Conservation (phyloP, 805 yeast species). For the Cyberlindnera petersonii region DNA sequence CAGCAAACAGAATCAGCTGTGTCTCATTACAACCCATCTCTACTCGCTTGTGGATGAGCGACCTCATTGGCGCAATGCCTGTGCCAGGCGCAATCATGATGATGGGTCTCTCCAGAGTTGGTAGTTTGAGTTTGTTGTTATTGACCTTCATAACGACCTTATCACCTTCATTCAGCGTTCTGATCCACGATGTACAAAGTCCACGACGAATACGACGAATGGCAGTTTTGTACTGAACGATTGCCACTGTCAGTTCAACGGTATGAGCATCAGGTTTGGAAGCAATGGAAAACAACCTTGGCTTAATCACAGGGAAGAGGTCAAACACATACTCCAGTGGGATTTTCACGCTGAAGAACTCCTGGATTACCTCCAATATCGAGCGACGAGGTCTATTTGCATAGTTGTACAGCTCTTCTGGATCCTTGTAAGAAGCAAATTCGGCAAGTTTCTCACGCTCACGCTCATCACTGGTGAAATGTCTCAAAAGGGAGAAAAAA, state of each 20-base stretch:
- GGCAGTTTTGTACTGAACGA: slow-evolving; percentile 83
- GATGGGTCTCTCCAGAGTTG: slow-evolving; percentile 39
- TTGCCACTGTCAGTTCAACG: slow-evolving; percentile 72
- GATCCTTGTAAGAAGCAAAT: slow-evolving; percentile 64
- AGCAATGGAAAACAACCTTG: slow-evolving; percentile 83
- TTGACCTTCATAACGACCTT: slow-evolving; percentile 49
- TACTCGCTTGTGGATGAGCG: slow-evolving; percentile 41
- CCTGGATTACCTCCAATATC: slow-evolving; percentile 75
- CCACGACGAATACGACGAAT: slow-evolving; percentile 75
- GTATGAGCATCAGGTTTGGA: slow-evolving; percentile 42
- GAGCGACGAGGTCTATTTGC: slow-evolving; percentile 93
- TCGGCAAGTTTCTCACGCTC: slow-evolving; percentile 76
- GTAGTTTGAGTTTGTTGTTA: slow-evolving; percentile 40
- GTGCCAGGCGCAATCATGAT: slow-evolving; percentile 91
- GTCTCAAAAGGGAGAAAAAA: slow-evolving; percentile 71
- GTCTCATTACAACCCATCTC: slow-evolving; percentile 32
- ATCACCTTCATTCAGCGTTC: slow-evolving; percentile 45
- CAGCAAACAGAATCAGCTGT: slow-evolving; percentile 59
- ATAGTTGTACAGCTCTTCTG: slow-evolving; percentile 82
- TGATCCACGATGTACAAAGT: slow-evolving; percentile 75
- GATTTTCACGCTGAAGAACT: slow-evolving; percentile 69
- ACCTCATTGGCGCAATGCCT: slow-evolving; percentile 91
- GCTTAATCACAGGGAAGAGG: slow-evolving; percentile 71
- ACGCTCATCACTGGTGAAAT: slow-evolving; percentile 69
- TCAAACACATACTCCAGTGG: slow-evolving; percentile 78